These are phyloP conservation scores for Boletus pseudopeckii DNA, from an alignment of 768 basidiomycete species.

Conservation along the genomic window DNA sequence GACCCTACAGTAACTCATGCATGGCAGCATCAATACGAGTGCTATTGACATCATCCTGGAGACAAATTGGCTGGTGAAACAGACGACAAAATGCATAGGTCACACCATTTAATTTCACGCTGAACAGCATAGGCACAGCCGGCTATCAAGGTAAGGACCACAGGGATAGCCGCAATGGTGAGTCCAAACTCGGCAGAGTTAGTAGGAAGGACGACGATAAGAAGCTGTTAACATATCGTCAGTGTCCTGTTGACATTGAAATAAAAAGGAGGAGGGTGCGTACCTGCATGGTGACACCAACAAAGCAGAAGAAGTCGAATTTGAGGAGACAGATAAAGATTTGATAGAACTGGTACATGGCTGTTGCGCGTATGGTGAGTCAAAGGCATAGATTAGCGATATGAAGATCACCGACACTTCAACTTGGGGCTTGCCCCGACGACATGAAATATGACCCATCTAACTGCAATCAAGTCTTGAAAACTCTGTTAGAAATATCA, in stretches of 20 bases:
- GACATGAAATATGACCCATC: slow-evolving; percentile 89
- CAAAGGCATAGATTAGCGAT: not conserved
- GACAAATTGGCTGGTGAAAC: slow-evolving; percentile 1
- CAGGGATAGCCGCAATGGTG: slow-evolving; percentile 79
- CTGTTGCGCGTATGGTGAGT: slow-evolving; percentile 35
- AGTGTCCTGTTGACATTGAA: not conserved
- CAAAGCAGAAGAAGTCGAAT: slow-evolving; percentile 87
- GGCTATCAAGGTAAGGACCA: slow-evolving; percentile 65
- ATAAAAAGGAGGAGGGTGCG: not conserved
- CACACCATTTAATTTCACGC: slow-evolving; percentile 76
- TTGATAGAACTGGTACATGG: slow-evolving; percentile 87
- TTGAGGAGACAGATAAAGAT: slow-evolving; percentile 85
- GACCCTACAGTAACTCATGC: slow-evolving; percentile 70
- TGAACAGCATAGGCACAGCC: slow-evolving; percentile 69
- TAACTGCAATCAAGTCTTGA: slow-evolving; percentile 27
- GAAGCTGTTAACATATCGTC: slow-evolving; percentile 47
- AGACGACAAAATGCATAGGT: not conserved
- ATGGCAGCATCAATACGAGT: slow-evolving; percentile 73
- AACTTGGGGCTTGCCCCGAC: slow-evolving; percentile 83
- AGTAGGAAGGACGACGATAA: slow-evolving; percentile 67
- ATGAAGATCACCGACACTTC: slow-evolving; percentile 55
- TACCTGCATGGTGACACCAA: slow-evolving; percentile 87
- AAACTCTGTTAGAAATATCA: not conserved
- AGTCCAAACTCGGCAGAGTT: slow-evolving; percentile 76
- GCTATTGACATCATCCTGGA: slow-evolving; percentile 65